A percentile compares a stretch with the other conserved stretches of the same genome.
phyloP scores from a whole-genome alignment of 345 rosid genomes.

The Pseudoturritis turrita region DNA sequence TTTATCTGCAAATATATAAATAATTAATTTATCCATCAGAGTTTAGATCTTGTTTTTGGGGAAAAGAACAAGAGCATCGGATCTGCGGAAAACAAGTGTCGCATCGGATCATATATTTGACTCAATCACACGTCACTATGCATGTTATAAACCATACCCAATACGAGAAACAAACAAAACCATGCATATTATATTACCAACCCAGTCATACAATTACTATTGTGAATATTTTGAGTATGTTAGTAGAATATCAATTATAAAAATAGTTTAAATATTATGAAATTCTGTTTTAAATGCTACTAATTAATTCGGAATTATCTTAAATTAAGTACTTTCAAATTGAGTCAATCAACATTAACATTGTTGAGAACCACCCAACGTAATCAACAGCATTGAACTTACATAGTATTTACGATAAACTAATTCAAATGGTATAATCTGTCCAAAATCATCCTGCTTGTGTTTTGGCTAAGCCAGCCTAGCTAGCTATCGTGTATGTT shows the following conservation, averaged over 20 bases:
- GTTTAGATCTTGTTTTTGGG: background rate
- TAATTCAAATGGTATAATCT: conserved; percentile 4
- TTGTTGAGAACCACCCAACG: background rate
- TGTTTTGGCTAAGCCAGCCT: conserved; percentile 13
- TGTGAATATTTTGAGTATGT: background rate
- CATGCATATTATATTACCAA: background rate
- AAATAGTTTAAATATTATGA: background rate
- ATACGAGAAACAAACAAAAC: background rate
- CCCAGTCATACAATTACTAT: background rate
- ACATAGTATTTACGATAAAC: background rate
- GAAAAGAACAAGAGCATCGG: background rate
- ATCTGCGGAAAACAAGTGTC: background rate
- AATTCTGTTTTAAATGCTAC: background rate
- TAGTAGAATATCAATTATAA: background rate
- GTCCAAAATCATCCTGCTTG: conserved; percentile 18
- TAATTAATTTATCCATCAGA: background rate
- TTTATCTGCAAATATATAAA: background rate
- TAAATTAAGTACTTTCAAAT: background rate
- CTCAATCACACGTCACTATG: conserved; percentile 19
- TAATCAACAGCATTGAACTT: background rate
- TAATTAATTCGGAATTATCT: background rate
- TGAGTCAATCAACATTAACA: background rate
- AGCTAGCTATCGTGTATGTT: background rate
- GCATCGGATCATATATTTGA: background rate
- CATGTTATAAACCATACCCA: background rate